Evolutionary conservation across 163 green algal genomes (phyloP).

Genomic region (Chlamydomonas reinhardtii): DNA sequence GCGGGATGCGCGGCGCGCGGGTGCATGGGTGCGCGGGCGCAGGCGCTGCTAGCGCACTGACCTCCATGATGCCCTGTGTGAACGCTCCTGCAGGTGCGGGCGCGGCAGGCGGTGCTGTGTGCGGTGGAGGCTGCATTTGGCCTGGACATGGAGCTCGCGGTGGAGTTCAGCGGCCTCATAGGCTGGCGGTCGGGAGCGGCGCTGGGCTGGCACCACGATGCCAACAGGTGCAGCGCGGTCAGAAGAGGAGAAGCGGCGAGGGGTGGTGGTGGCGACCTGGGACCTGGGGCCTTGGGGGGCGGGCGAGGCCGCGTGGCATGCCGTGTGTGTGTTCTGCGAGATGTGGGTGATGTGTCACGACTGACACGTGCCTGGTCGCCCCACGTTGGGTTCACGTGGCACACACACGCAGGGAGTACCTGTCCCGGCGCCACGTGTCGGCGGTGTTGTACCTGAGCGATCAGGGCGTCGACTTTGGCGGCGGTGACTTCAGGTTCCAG

Average conservation of each 20-base stretch:
- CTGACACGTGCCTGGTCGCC: too few relatives aligned
- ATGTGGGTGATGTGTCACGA: too few relatives aligned
- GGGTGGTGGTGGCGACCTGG: too few relatives aligned
- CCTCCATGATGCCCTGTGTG: too few relatives aligned
- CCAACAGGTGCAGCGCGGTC: conserved; percentile 63
- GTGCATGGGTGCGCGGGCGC: too few relatives aligned
- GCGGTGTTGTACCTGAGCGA: conserved; percentile 73
- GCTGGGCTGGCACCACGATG: conserved; percentile 73
- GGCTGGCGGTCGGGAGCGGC: conserved; percentile 59
- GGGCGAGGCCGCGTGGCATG: too few relatives aligned
- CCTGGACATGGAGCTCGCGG: conserved; percentile 51
- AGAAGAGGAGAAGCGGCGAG: too few relatives aligned
- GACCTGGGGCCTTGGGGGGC: too few relatives aligned
- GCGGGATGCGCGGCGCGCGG: background rate
- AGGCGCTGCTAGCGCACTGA: background rate
- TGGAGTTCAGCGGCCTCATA: conserved; percentile 75
- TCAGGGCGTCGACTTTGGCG: conserved; percentile 60
- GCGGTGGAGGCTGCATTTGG: conserved; percentile 62
- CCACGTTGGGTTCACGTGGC: background rate
- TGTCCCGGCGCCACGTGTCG: conserved; percentile 60
- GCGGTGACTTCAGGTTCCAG: conserved; percentile 70
- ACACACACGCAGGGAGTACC: conserved; percentile 58
- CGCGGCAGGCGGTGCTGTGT: conserved; percentile 51
- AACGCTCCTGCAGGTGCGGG: conserved; percentile 50
- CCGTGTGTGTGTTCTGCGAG: too few relatives aligned